phyloP scores from a whole-genome alignment of 2,329 filamentous ascomycete species.

The Botryotinia convoluta region DNA sequence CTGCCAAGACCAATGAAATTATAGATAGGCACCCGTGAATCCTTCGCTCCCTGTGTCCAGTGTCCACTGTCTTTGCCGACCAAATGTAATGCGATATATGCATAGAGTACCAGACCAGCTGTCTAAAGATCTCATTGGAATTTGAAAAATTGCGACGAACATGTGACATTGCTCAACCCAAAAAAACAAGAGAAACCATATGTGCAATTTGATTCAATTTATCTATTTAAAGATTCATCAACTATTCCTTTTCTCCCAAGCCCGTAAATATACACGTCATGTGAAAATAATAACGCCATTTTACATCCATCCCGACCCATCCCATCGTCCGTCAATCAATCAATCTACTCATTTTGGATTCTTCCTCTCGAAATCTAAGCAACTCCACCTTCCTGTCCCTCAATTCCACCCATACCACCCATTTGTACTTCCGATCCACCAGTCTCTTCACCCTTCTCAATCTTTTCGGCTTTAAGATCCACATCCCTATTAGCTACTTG shows the following conservation, averaged over 20 bases:
- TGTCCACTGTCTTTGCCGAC: background rate
- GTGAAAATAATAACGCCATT: background rate
- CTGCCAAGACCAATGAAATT: background rate
- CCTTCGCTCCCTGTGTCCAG: background rate
- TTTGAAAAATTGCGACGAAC: background rate
- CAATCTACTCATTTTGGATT: background rate
- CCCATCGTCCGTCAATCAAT: background rate
- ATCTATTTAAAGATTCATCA: background rate
- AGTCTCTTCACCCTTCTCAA: conserved; percentile 31
- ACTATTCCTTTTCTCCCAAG: background rate
- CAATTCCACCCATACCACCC: conserved; percentile 12
- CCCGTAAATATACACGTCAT: background rate
- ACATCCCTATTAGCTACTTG: conserved; percentile 9
- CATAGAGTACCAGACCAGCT: background rate
- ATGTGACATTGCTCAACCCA: background rate
- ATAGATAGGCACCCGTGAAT: background rate
- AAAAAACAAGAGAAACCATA: accelerated
- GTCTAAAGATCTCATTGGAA: background rate
- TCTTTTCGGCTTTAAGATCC: conserved; percentile 31
- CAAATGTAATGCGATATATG: no score
- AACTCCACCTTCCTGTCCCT: conserved; percentile 18
- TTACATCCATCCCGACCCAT: background rate
- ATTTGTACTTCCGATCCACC: conserved; percentile 19
- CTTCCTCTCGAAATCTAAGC: background rate
- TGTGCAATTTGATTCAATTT: background rate